A percentile compares a stretch with the other conserved stretches of the same genome.
phyloP scores from a whole-genome alignment of 208 protist species.

The Zelonia costaricensis region DNA sequence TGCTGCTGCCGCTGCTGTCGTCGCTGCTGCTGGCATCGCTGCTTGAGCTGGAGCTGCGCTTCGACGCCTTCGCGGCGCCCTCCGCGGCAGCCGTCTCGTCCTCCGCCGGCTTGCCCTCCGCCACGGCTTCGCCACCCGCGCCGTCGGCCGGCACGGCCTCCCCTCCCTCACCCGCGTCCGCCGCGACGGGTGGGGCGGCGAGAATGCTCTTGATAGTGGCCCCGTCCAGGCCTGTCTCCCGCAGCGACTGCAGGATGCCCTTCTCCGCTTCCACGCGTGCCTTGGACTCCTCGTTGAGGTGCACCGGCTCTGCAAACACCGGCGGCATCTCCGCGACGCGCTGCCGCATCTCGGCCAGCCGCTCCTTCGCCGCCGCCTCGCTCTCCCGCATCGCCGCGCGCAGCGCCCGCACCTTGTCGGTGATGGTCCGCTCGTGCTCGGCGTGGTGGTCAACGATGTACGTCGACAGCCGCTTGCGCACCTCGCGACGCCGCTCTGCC shows the following conservation, averaged over 20 bases:
- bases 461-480: slow-evolving; percentile 57
- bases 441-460: slow-evolving; percentile 53
- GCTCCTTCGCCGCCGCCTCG: slow-evolving; percentile 45
- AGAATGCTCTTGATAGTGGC: slow-evolving; percentile 62
- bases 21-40: slow-evolving; percentile 13
- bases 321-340: slow-evolving; percentile 80
- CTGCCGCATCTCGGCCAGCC: slow-evolving; percentile 65
- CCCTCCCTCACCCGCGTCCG: background rate
- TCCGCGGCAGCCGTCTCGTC: background rate
- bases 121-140: background rate
- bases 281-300: slow-evolving; percentile 67
- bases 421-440: slow-evolving; percentile 59
- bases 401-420: slow-evolving; percentile 59
- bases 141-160: background rate
- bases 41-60: background rate
- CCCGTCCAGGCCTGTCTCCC: slow-evolving; percentile 60
- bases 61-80: background rate
- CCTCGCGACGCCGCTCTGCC: slow-evolving; percentile 43
- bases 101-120: background rate
- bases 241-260: slow-evolving; percentile 68
- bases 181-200: slow-evolving; percentile 4
- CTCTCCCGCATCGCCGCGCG: slow-evolving; percentile 47
- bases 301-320: slow-evolving; percentile 78
- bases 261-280: slow-evolving; percentile 62
- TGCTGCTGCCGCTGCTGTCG: slow-evolving; percentile 7